phyloP scores from a whole-genome alignment of 140 eudicot genomes.

The Anethum foeniculum region DNA sequence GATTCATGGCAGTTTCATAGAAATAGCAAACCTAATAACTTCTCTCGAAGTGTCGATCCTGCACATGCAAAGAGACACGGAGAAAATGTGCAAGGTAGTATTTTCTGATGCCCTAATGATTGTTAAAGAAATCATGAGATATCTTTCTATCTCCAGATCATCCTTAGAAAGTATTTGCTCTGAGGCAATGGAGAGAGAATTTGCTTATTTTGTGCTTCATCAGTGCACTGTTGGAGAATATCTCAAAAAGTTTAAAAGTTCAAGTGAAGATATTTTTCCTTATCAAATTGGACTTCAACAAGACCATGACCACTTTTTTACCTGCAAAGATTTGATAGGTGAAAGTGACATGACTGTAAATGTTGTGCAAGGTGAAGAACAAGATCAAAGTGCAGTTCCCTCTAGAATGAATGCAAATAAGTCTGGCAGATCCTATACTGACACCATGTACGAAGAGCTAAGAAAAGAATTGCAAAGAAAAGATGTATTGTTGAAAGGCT shows the following conservation, averaged over 20 bases:
- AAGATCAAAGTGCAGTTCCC: slow-evolving; percentile 18
- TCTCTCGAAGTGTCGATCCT: slow-evolving; percentile 48
- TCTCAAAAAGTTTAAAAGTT: slow-evolving; percentile 18
- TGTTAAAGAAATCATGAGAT: slow-evolving; percentile 26
- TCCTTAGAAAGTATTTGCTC: slow-evolving; percentile 43
- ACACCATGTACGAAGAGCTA: slow-evolving; percentile 31
- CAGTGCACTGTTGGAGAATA: slow-evolving; percentile 42
- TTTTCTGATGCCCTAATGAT: slow-evolving; percentile 41
- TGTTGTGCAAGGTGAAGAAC: slow-evolving; percentile 16
- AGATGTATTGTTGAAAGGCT: slow-evolving; percentile 51
- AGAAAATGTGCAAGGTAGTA: slow-evolving; percentile 33
- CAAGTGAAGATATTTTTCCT: slow-evolving; percentile 4
- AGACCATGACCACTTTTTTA: slow-evolving; percentile 11
- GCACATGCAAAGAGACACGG: slow-evolving; percentile 50
- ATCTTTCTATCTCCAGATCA: slow-evolving; percentile 38
- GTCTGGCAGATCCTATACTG: slow-evolving; percentile 16
- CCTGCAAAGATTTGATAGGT: slow-evolving; percentile 6
- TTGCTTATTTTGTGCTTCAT: slow-evolving; percentile 39
- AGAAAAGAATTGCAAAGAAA: slow-evolving; percentile 52
- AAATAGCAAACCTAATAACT: slow-evolving; percentile 28
- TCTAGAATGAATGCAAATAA: slow-evolving; percentile 27
- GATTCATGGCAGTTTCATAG: slow-evolving; percentile 20
- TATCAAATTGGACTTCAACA: slow-evolving; percentile 16
- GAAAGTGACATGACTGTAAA: slow-evolving; percentile 6
- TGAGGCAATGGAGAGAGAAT: slow-evolving; percentile 40